A percentile compares a stretch with the other conserved stretches of the same genome.
phyloP scores from a whole-genome alignment of 2,329 filamentous ascomycete species.

The Ophiostoma perfectum region DNA sequence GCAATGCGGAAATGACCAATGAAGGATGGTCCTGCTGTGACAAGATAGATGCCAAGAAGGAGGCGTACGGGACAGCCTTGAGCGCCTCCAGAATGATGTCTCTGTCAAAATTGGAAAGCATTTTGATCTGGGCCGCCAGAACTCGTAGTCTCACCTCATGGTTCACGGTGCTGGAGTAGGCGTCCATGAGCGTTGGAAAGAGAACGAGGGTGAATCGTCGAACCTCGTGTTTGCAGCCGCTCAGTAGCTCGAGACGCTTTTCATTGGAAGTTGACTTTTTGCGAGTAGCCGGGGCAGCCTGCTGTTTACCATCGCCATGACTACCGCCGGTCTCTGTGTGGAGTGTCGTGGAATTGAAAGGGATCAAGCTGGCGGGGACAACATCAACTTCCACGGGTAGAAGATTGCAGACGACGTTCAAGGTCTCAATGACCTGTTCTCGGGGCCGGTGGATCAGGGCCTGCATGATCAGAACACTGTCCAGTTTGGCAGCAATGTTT shows the following conservation, averaged over 20 bases:
- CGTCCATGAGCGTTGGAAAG: slow-evolving; percentile 90
- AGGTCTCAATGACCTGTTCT: slow-evolving; percentile 93
- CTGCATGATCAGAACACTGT: slow-evolving; percentile 98
- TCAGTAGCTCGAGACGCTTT: slow-evolving; percentile 73
- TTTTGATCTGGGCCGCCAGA: slow-evolving; percentile 90
- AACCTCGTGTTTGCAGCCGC: slow-evolving; percentile 78
- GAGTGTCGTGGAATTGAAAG: background rate
- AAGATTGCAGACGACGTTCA: slow-evolving; percentile 95
- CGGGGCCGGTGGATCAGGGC: slow-evolving; percentile 90
- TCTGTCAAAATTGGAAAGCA: slow-evolving; percentile 90
- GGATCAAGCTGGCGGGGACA: background rate
- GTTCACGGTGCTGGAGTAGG: slow-evolving; percentile 96
- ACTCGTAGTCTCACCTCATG: slow-evolving; percentile 92
- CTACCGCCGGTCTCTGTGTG: background rate
- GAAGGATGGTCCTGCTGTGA: slow-evolving; percentile 91
- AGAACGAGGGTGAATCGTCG: slow-evolving; percentile 89
- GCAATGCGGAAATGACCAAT: slow-evolving; percentile 78
- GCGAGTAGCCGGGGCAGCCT: background rate
- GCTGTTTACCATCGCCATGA: background rate
- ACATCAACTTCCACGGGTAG: slow-evolving; percentile 38
- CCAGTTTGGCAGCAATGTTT: slow-evolving; percentile 77
- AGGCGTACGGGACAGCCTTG: slow-evolving; percentile 85
- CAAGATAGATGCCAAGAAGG: slow-evolving; percentile 88
- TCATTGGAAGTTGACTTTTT: slow-evolving; percentile 48
- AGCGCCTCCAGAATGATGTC: slow-evolving; percentile 79